phyloP scores from a whole-genome alignment of 306 rosid species.

The Phaseolus lunatus region DNA sequence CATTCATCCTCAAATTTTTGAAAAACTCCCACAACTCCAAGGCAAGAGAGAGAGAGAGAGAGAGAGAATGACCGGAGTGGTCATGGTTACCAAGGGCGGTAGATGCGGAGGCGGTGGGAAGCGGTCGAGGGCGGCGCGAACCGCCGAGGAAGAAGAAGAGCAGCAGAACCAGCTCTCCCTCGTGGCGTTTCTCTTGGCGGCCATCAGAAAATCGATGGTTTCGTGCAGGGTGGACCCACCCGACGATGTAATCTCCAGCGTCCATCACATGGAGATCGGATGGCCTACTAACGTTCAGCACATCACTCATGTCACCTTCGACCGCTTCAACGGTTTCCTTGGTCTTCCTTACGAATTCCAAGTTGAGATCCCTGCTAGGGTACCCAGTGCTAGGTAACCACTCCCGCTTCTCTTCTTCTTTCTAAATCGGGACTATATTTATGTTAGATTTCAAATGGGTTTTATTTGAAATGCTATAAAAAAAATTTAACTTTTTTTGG shows the following conservation, averaged over 20 bases:
- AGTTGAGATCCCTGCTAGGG: conserved; percentile 85
- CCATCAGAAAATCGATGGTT: conserved; percentile 90
- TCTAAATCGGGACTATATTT: background rate
- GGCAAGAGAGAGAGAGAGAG: conserved; percentile 32
- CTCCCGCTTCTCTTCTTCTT: background rate
- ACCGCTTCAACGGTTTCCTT: conserved; percentile 89
- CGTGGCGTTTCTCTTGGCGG: conserved; percentile 63
- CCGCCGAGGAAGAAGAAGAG: conserved; percentile 58
- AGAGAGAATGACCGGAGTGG: conserved; percentile 70
- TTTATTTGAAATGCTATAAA: background rate
- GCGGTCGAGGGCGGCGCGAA: conserved; percentile 42
- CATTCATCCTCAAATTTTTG: conserved; percentile 37
- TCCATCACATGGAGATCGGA: conserved; percentile 81
- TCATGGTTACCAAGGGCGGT: conserved; percentile 74
- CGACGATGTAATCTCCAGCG: conserved; percentile 75
- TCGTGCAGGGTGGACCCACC: conserved; percentile 73
- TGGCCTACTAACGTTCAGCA: conserved; percentile 94
- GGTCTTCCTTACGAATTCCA: conserved; percentile 88
- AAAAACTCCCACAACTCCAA: background rate
- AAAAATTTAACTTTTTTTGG: too few relatives aligned
- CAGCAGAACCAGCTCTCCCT: conserved; percentile 69
- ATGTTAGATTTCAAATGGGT: conserved; percentile 36
- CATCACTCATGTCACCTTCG: conserved; percentile 89
- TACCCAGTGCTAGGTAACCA: conserved; percentile 92
- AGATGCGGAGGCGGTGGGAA: conserved; percentile 74